Conservation (phyloP, 805 yeast species). For the Candida peoriensis region DNA sequence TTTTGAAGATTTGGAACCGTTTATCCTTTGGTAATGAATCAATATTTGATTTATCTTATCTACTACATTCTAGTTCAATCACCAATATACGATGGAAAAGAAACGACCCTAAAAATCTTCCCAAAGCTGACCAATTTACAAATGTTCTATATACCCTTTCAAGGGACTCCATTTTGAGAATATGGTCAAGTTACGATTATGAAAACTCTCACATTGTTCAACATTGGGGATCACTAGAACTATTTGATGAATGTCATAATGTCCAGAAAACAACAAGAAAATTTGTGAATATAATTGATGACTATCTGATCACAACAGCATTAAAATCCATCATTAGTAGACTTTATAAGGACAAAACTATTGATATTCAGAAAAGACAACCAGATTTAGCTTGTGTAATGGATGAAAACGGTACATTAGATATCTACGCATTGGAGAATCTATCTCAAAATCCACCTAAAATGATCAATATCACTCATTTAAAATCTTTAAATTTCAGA, state of each 20-base stretch:
- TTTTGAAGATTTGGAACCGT: slow-evolving; percentile 77
- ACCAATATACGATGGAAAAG: slow-evolving; percentile 55
- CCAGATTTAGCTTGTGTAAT: slow-evolving; percentile 40
- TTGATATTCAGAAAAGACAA: slow-evolving; percentile 24
- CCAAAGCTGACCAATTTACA: slow-evolving; percentile 31
- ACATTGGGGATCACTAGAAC: slow-evolving; percentile 46
- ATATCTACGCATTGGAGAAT: slow-evolving; percentile 44
- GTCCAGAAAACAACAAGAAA: slow-evolving; percentile 9
- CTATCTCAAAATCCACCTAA: slow-evolving; percentile 53
- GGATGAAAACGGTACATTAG: slow-evolving; percentile 36
- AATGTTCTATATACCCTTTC: slow-evolving; percentile 63
- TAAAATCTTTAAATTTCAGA: slow-evolving; percentile 25
- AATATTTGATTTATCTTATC: slow-evolving; percentile 61
- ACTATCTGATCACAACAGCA: slow-evolving; percentile 28
- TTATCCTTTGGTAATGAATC: slow-evolving; percentile 59
- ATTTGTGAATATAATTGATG: slow-evolving; percentile 38
- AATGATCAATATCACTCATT: slow-evolving; percentile 36
- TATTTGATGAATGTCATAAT: slow-evolving; percentile 17
- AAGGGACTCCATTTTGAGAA: slow-evolving; percentile 51
- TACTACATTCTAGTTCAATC: slow-evolving; percentile 60
- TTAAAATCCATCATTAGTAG: slow-evolving; percentile 11
- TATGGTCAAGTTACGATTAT: slow-evolving; percentile 65
- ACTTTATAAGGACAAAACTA: slow-evolving; percentile 20
- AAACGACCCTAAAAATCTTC: slow-evolving; percentile 21
- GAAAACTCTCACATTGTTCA: slow-evolving; percentile 53